Conservation (phyloP, 2,329 filamentous ascomycete genomes). For the Ophiostoma fasciatum region DNA sequence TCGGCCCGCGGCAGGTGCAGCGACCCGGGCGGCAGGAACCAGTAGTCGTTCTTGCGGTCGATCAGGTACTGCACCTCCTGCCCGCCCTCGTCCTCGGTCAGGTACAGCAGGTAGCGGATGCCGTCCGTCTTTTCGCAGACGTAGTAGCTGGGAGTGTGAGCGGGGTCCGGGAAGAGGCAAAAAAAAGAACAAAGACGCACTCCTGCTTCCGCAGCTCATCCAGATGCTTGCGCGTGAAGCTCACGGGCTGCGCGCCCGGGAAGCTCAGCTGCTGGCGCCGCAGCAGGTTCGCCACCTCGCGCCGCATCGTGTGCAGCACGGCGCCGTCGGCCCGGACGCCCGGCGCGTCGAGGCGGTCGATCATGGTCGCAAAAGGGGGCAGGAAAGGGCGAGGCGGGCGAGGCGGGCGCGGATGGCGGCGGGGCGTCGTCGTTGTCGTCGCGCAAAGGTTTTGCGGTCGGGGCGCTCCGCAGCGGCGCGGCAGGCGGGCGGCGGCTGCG, state of each 20-base stretch:
- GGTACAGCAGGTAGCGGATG: slow-evolving; percentile 87
- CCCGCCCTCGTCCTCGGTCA: slow-evolving; percentile 48
- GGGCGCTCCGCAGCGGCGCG: no score
- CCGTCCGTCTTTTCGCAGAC: slow-evolving; percentile 98
- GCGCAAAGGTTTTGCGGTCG: no score
- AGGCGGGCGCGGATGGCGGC: no score
- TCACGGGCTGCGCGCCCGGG: slow-evolving; percentile 87
- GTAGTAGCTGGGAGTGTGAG: slow-evolving; percentile 52
- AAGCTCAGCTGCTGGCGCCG: slow-evolving; percentile 54
- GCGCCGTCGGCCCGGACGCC: slow-evolving; percentile 51
- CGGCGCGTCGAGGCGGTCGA: slow-evolving; percentile 41
- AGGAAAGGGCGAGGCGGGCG: no score
- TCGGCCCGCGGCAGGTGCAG: slow-evolving; percentile 69
- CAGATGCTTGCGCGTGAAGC: slow-evolving; percentile 70
- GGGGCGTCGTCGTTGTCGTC: no score
- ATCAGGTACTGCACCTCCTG: slow-evolving; percentile 77
- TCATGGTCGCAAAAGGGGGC: no score
- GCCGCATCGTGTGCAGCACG: slow-evolving; percentile 42
- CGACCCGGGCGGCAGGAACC: slow-evolving; percentile 53
- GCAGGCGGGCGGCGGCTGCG: no score
- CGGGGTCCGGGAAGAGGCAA: neutral
- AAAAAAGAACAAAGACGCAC: slow-evolving; percentile 25
- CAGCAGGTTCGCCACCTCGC: slow-evolving; percentile 64
- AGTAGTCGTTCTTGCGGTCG: slow-evolving; percentile 96
- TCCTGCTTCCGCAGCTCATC: slow-evolving; percentile 69